phyloP scores from a whole-genome alignment of 2,329 filamentous ascomycete genomes.

The Endothia cerciana region DNA sequence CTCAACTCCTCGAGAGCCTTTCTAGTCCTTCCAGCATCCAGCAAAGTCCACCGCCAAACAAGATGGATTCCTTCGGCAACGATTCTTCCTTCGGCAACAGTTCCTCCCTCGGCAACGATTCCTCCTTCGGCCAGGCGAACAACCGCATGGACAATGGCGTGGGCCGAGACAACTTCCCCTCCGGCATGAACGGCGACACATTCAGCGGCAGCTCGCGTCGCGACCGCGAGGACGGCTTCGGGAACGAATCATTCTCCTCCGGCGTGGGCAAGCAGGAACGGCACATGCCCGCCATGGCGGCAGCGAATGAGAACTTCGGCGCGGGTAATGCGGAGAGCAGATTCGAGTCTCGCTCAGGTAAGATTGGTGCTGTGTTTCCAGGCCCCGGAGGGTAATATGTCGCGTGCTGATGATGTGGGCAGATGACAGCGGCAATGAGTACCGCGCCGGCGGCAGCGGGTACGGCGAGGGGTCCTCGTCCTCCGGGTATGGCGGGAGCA shows the following conservation, averaged over 20 bases:
- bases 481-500: neutral
- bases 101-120: constrained; percentile 4
- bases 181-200: constrained; percentile 6
- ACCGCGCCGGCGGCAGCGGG: neutral
- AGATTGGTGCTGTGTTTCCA: neutral
- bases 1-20: neutral
- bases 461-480: neutral
- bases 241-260: neutral
- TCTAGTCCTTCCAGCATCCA: neutral
- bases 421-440: neutral
- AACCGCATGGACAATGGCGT: neutral
- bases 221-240: constrained; percentile 1
- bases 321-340: neutral
- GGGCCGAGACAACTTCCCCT: neutral
- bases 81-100: no score
- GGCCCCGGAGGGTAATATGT: neutral
- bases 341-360: constrained; percentile 8
- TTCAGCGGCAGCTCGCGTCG: constrained; percentile 10
- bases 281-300: neutral
- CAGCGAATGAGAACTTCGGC: neutral
- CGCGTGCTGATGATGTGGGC: neutral
- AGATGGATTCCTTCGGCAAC: constrained; percentile 4
- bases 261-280: constrained; percentile 2
- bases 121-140: neutral
- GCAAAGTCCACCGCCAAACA: neutral